phyloP scores from a whole-genome alignment of 495 filamentous ascomycete species.

The Venustampulla echinocandica region DNA sequence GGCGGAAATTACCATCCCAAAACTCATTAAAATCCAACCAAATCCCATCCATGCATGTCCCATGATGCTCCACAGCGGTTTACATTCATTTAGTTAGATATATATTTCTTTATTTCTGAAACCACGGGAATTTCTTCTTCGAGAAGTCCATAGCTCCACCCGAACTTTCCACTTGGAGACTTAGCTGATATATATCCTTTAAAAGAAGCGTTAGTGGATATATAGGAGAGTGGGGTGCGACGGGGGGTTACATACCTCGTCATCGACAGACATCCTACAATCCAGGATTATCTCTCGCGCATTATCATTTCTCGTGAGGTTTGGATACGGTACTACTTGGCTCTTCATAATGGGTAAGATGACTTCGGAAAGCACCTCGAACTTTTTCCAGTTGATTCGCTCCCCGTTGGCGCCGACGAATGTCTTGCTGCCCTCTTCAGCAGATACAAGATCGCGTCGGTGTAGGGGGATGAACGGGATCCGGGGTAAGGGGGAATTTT shows the following conservation, averaged over 20 bases:
- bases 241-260: slow-evolving; percentile 16
- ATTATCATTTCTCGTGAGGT: slow-evolving; percentile 55
- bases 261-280: slow-evolving; percentile 23
- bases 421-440: slow-evolving; percentile 86
- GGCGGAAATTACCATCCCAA: no score
- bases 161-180: slow-evolving; percentile 44
- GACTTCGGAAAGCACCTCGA: slow-evolving; percentile 90
- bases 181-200: slow-evolving; percentile 55
- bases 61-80: no score
- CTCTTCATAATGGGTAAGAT: slow-evolving; percentile 83
- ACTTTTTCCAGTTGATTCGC: slow-evolving; percentile 96
- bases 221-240: background rate
- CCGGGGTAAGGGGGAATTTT: slow-evolving; percentile 79
- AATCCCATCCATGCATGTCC: no score
- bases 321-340: slow-evolving; percentile 74
- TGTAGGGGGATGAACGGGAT: slow-evolving; percentile 95
- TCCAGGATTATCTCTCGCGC: slow-evolving; percentile 67
- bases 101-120: slow-evolving; percentile 31
- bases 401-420: slow-evolving; percentile 67
- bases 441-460: slow-evolving; percentile 77
- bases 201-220: slow-evolving; percentile 21
- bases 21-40: no score
- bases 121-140: slow-evolving; percentile 52
- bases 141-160: slow-evolving; percentile 25
- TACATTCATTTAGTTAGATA: no score